Evolutionary conservation across 2,329 filamentous ascomycete genomes (phyloP).

Genomic region (Colletotrichum costaricense): DNA sequence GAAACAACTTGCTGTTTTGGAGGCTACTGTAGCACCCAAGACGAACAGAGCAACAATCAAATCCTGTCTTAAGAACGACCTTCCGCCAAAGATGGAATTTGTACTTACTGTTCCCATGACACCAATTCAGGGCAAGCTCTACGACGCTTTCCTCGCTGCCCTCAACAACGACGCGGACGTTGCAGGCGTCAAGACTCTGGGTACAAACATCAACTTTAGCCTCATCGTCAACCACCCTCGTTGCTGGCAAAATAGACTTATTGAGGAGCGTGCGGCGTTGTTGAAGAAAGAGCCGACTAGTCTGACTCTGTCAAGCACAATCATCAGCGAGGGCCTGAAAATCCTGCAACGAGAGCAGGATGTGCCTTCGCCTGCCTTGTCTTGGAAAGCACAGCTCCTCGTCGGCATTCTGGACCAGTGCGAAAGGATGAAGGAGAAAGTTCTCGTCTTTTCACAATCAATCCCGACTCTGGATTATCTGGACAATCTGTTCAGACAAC

Average conservation of each 20-base stretch:
- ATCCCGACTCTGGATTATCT: constrained; percentile 78
- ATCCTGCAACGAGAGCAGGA: constrained; percentile 50
- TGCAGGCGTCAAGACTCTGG: constrained; percentile 45
- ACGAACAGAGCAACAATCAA: constrained; percentile 79
- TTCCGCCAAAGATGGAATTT: constrained; percentile 85
- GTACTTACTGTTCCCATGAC: constrained; percentile 81
- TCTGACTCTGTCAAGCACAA: constrained; percentile 10
- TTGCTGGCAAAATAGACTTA: constrained; percentile 55
- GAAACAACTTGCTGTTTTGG: constrained; percentile 77
- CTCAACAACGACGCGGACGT: constrained; percentile 14
- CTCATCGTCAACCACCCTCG: constrained; percentile 65
- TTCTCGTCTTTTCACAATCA: constrained; percentile 84
- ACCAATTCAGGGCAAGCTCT: constrained; percentile 70
- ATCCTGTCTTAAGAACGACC: constrained; percentile 70
- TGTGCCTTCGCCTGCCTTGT: constrained; percentile 62
- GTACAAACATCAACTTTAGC: constrained; percentile 50
- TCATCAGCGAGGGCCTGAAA: constrained; percentile 42
- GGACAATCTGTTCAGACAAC: constrained; percentile 62
- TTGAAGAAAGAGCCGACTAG: constrained; percentile 23
- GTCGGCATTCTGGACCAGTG: constrained; percentile 76
- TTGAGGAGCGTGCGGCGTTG: constrained; percentile 25
- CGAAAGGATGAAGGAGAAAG: constrained; percentile 72
- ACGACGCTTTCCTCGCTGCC: constrained; percentile 58
- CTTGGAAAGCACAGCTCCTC: constrained; percentile 77
- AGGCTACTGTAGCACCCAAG: constrained; percentile 79